A percentile compares a stretch with the other conserved stretches of the same genome.
Evolutionary conservation across 2,329 filamentous ascomycete species (phyloP).

Genomic region (Pestalotiopsis sp.): DNA sequence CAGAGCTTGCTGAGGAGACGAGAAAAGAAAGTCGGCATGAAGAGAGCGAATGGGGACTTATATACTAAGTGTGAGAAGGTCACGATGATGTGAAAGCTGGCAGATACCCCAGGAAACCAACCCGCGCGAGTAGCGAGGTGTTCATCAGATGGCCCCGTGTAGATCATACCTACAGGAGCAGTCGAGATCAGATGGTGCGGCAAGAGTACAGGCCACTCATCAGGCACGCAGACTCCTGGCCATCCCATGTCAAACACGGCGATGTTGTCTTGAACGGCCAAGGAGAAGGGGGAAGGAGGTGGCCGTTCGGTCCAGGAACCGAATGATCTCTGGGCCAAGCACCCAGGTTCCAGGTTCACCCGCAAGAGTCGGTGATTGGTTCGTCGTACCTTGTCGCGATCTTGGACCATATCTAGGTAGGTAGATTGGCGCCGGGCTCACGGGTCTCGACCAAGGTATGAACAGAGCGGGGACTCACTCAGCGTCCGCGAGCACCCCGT

Average conservation of each 20-base stretch:
- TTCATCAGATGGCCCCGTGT: conserved; percentile 1
- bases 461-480: background rate
- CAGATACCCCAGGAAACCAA: background rate
- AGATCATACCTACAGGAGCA: conserved; percentile 9
- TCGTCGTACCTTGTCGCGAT: background rate
- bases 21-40: conserved; percentile 8
- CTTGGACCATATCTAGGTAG: background rate
- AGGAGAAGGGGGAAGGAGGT: background rate
- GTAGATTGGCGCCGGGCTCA: background rate
- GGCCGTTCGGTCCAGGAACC: conserved; percentile 1
- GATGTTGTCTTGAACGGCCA: conserved; percentile 6
- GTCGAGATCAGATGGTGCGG: conserved; percentile 12
- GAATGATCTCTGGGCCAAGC: background rate
- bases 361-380: background rate
- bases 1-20: conserved; percentile 19
- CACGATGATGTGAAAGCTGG: background rate
- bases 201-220: background rate
- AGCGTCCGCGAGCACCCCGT: background rate
- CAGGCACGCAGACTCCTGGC: background rate
- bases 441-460: background rate
- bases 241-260: conserved; percentile 11
- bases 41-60: conserved; percentile 14
- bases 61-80: conserved; percentile 3
- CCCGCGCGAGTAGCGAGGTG: background rate
- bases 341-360: background rate